A percentile compares a stretch with the other conserved stretches of the same genome.
phyloP scores from a whole-genome alignment of 495 filamentous ascomycete genomes.

The Melanomma pulvis-pyrius region DNA sequence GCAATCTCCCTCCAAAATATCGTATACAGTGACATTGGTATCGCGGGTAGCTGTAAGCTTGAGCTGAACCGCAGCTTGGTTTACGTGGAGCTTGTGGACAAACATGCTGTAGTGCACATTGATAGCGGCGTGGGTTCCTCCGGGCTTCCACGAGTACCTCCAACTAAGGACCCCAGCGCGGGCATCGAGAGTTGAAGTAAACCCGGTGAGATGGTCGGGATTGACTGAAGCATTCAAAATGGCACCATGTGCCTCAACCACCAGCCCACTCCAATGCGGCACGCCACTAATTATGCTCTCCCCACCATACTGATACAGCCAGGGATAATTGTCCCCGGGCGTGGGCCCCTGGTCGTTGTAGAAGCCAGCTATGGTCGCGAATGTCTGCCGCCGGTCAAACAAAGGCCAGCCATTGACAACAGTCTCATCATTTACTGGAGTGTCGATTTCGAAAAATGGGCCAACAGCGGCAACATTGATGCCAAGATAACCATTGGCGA shows the following conservation, averaged over 20 bases:
- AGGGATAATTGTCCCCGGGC: slow-evolving; percentile 69
- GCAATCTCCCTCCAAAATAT: slow-evolving; percentile 61
- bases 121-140: slow-evolving; percentile 48
- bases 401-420: slow-evolving; percentile 74
- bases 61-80: slow-evolving; percentile 64
- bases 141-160: slow-evolving; percentile 68
- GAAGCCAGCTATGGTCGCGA: slow-evolving; percentile 76
- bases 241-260: slow-evolving; percentile 59
- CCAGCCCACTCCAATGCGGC: slow-evolving; percentile 67
- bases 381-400: slow-evolving; percentile 66
- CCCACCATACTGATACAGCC: slow-evolving; percentile 71
- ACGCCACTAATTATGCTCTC: slow-evolving; percentile 76
- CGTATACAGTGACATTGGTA: slow-evolving; percentile 56
- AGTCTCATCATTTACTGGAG: slow-evolving; percentile 34
- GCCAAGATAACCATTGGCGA: slow-evolving; percentile 62
- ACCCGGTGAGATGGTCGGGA: slow-evolving; percentile 61
- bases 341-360: slow-evolving; percentile 65
- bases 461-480: slow-evolving; percentile 62
- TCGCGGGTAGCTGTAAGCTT: slow-evolving; percentile 55
- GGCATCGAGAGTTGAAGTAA: slow-evolving; percentile 65
- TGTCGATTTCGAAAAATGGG: slow-evolving; percentile 70
- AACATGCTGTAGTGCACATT: slow-evolving; percentile 63
- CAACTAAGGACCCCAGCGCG: slow-evolving; percentile 65
- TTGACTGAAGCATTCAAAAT: slow-evolving; percentile 65
- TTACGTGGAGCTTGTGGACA: slow-evolving; percentile 63